Evolutionary conservation across 192 early-diverging fungal species (phyloP).

Genomic region (Coemansia sp.): DNA sequence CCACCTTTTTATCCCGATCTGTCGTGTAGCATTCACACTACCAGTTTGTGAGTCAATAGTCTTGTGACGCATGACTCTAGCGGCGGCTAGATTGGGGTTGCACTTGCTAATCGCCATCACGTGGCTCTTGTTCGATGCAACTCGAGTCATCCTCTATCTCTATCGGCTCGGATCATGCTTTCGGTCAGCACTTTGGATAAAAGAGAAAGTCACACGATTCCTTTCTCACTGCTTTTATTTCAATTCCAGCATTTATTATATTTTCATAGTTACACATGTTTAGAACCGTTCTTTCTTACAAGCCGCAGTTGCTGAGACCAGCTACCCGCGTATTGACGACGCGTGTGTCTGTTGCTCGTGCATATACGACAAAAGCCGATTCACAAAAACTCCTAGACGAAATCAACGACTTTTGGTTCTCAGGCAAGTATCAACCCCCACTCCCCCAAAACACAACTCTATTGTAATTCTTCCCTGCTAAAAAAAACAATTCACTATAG

Average conservation of each 20-base stretch:
- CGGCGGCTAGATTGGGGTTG: neutral
- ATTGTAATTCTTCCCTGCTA: neutral
- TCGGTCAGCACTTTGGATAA: neutral
- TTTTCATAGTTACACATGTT: neutral
- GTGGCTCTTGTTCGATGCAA: neutral
- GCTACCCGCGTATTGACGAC: neutral
- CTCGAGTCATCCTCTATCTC: neutral
- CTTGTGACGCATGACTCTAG: no score
- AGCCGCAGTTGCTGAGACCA: neutral
- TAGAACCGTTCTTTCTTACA: neutral
- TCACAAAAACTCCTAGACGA: slow-evolving; percentile 37
- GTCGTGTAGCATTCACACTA: no score
- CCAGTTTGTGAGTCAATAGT: no score
- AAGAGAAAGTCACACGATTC: neutral
- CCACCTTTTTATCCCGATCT: no score
- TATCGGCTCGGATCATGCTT: neutral
- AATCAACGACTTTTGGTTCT: slow-evolving; percentile 51
- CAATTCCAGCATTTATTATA: neutral
- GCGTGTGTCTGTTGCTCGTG: neutral
- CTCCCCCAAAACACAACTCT: neutral
- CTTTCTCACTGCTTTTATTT: neutral
- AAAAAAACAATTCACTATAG: neutral
- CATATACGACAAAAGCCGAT: slow-evolving; percentile 23
- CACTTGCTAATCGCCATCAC: neutral
- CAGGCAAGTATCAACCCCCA: slow-evolving; percentile 7